phyloP scores from a whole-genome alignment of 2,329 filamentous ascomycete species.

The Aspergillus puulaauensis region DNA sequence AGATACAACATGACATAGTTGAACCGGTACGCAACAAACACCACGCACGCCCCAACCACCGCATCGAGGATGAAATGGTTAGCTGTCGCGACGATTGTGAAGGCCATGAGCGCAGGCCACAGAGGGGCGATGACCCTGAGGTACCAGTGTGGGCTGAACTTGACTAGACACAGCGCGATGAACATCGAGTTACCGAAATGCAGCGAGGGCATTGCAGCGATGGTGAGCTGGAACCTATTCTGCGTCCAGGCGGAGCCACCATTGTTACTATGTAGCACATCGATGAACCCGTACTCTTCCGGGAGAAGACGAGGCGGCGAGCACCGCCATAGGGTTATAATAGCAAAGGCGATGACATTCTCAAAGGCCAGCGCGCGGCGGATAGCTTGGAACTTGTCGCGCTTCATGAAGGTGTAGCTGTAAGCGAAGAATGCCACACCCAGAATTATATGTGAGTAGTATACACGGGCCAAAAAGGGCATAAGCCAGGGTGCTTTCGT shows the following conservation, averaged over 20 bases:
- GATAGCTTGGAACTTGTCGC: constrained; percentile 41
- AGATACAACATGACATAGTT: constrained; percentile 24
- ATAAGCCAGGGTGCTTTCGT: constrained; percentile 38
- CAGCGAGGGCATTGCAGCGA: constrained; percentile 52
- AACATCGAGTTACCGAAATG: constrained; percentile 45
- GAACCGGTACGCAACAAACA: constrained; percentile 22
- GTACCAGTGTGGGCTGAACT: constrained; percentile 43
- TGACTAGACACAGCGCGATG: constrained; percentile 29
- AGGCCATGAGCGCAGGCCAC: constrained; percentile 45
- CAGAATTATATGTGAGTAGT: constrained; percentile 49
- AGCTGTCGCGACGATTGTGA: constrained; percentile 66
- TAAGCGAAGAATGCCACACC: constrained; percentile 50
- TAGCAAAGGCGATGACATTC: constrained; percentile 50
- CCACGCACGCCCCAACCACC: constrained; percentile 55
- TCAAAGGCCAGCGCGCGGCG: constrained; percentile 51
- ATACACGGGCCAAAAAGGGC: constrained; percentile 43
- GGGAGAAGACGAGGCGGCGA: constrained; percentile 52
- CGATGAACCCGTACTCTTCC: constrained; percentile 43
- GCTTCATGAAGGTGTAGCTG: constrained; percentile 47
- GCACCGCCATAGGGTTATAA: constrained; percentile 50
- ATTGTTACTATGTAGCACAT: constrained; percentile 41
- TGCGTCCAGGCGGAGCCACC: constrained; percentile 41
- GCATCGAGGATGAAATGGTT: constrained; percentile 69
- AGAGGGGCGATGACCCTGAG: constrained; percentile 40
- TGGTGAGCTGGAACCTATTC: constrained; percentile 49